Base-by-base conservation (phyloP, 805 yeast species). In the Candida endomychidarum region DNA sequence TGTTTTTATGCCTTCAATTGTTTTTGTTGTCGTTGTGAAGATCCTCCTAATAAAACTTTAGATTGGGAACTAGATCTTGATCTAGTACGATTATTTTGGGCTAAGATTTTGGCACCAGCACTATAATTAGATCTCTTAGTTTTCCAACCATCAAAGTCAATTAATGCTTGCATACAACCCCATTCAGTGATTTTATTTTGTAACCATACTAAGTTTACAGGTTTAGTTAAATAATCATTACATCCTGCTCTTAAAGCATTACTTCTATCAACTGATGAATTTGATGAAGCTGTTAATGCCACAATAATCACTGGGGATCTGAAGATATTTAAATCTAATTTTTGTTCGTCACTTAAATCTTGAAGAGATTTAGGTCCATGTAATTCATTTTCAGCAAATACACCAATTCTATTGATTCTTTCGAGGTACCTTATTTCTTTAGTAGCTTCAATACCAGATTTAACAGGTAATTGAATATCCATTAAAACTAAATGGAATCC, bases 91-190 rank as follows among this genome's bases (percentile, higher is more conserved):
- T 29, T 25, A 25, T 31, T 37, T 16, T 40, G 39, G 19, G 47
- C 43, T 19, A 43, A 33, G 1, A 39, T 33, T 17, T 38, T 37
- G 5, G 45, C 32, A n/a, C 8, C 16, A 9, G 22, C 31, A 33
- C 28, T 25, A 23, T 42, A 45, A 20, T 47, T 47, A 1, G 44
- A 35, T 26, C 49, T 21, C 22, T 56, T 60, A 12, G 42, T 49
- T 38, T 77, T 80, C 95, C 97, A 93, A 26, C 95, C 91, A 58
- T 93, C 96, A 60, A 85, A 91, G 62, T 91, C 95, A 58, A 91
- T 90, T 36, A 91, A 67, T 0, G 97, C 97, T 64, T 91, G 99
- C 98, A 91, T 91, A 61, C 98, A 91, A 0, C 99, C 98, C 98
- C 98, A 93, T 61, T 91, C 97, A 0, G 89, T 84, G 38, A 93